Conservation (phyloP, 2,329 filamentous ascomycete species). For the Geoglossum cookeanum region DNA sequence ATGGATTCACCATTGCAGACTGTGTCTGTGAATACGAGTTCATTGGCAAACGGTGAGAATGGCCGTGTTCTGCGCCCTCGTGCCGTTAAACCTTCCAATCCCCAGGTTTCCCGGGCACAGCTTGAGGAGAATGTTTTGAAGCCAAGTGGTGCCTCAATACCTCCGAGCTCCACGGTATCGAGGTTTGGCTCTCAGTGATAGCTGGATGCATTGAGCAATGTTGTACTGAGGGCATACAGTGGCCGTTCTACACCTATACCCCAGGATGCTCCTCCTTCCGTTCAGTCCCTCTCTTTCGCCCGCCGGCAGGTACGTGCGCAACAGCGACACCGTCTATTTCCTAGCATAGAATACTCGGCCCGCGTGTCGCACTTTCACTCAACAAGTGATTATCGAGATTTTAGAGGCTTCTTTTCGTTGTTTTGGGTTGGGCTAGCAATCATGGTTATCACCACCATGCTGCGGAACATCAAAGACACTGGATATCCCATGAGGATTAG, state of each 20-base stretch:
- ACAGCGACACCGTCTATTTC: constrained; percentile 70
- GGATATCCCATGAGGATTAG: constrained; percentile 68
- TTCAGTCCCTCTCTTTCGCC: constrained; percentile 66
- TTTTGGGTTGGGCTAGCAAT: constrained; percentile 97
- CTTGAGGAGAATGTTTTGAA: constrained; percentile 9
- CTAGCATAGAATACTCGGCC: constrained; percentile 76
- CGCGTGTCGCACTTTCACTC: constrained; percentile 94
- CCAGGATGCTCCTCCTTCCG: constrained; percentile 80
- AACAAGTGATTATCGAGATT: constrained; percentile 77
- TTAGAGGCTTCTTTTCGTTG: constrained; percentile 90
- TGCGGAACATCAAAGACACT: constrained; percentile 86
- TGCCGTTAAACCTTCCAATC: constrained; percentile 12
- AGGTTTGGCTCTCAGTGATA: constrained; percentile 16
- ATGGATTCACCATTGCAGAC: neutral
- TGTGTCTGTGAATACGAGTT: neutral
- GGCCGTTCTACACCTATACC: constrained; percentile 69
- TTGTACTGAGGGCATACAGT: constrained; percentile 25
- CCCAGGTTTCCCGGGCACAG: constrained; percentile 8
- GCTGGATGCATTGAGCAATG: neutral
- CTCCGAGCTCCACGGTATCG: constrained; percentile 14
- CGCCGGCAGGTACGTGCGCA: constrained; percentile 68
- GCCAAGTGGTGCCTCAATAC: constrained; percentile 4
- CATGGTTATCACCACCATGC: constrained; percentile 87
- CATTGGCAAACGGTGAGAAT: constrained; percentile 10
- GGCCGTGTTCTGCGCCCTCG: constrained; percentile 18